Evolutionary conservation across 169 alveolate species (phyloP).

Genomic region (Amoebophrya sp.): DNA sequence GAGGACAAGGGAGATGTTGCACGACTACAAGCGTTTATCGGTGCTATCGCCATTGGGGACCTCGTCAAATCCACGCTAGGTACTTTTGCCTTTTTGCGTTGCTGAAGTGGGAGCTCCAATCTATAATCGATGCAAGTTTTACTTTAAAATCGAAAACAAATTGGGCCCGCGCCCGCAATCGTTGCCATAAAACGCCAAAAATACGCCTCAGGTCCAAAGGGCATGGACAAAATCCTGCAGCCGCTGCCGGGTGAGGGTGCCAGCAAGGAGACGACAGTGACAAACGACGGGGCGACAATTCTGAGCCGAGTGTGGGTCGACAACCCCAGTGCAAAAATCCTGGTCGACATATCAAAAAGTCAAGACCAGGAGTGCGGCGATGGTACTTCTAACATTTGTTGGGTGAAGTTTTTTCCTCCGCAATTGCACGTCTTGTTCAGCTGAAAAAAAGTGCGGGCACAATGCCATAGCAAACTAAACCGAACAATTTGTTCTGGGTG

Average conservation of each 20-base stretch:
- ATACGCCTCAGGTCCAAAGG: slow-evolving; percentile 48
- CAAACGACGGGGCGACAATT: slow-evolving; percentile 99
- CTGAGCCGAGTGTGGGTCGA: slow-evolving; percentile 92
- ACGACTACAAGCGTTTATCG: slow-evolving; percentile 54
- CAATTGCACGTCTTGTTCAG: no score
- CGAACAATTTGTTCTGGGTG: no score
- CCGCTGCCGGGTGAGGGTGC: slow-evolving; percentile 75
- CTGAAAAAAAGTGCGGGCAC: no score
- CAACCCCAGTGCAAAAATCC: slow-evolving; percentile 95
- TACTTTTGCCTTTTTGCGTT: no score
- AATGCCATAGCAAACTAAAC: no score
- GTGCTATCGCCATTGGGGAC: slow-evolving; percentile 99
- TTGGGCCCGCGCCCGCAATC: no score
- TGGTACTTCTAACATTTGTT: no score
- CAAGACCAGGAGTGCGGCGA: slow-evolving; percentile 81
- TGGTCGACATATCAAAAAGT: slow-evolving; percentile 74
- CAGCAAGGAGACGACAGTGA: slow-evolving; percentile 72
- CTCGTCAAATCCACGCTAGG: slow-evolving; percentile 94
- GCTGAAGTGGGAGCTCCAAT: no score
- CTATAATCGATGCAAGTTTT: no score
- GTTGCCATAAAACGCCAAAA: no score
- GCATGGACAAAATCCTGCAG: slow-evolving; percentile 89
- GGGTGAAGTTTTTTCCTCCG: no score
- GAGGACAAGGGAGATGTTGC: slow-evolving; percentile 39
- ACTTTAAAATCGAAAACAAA: no score